Evolutionary conservation across 2,329 filamentous ascomycete species (phyloP).

Genomic region (Fusarium coffeatum): DNA sequence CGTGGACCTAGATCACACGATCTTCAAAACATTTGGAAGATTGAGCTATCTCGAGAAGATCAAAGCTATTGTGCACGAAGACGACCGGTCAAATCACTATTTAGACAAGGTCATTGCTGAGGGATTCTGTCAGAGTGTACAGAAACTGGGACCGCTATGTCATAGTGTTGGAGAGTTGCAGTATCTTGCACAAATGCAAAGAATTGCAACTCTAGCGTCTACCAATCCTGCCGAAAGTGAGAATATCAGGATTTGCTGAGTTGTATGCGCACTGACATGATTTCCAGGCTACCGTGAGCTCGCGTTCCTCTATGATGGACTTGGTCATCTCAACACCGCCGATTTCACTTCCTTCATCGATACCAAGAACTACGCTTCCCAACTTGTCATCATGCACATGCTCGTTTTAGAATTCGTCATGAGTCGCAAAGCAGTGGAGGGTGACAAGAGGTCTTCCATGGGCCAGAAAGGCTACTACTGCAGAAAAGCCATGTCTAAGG

Average conservation of each 20-base stretch:
- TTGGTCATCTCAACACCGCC: conserved; percentile 45
- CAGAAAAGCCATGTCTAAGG: conserved; percentile 48
- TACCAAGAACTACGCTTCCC: conserved; percentile 47
- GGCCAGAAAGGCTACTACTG: conserved; percentile 34
- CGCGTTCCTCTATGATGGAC: conserved; percentile 46
- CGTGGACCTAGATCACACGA: conserved; percentile 33
- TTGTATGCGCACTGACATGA: conserved; percentile 6
- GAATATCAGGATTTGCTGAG: background rate
- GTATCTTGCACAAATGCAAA: conserved; percentile 49
- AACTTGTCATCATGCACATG: conserved; percentile 54
- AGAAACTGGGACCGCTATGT: conserved; percentile 48
- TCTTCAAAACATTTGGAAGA: conserved; percentile 45
- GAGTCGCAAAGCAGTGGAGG: conserved; percentile 37
- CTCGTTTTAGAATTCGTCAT: conserved; percentile 50
- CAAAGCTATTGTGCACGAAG: conserved; percentile 33
- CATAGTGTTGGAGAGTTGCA: conserved; percentile 48
- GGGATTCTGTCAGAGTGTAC: conserved; percentile 47
- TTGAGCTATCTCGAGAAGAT: conserved; percentile 47
- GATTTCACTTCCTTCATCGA: conserved; percentile 51
- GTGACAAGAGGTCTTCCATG: background rate
- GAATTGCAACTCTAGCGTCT: conserved; percentile 42
- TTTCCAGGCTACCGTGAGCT: conserved; percentile 43
- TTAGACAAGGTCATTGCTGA: conserved; percentile 40
- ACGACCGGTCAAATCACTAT: conserved; percentile 8
- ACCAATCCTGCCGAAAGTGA: conserved; percentile 48